Base-by-base conservation (phyloP, 1,284 basidiomycete genomes). In the Coniferiporia sulphurascens region DNA sequence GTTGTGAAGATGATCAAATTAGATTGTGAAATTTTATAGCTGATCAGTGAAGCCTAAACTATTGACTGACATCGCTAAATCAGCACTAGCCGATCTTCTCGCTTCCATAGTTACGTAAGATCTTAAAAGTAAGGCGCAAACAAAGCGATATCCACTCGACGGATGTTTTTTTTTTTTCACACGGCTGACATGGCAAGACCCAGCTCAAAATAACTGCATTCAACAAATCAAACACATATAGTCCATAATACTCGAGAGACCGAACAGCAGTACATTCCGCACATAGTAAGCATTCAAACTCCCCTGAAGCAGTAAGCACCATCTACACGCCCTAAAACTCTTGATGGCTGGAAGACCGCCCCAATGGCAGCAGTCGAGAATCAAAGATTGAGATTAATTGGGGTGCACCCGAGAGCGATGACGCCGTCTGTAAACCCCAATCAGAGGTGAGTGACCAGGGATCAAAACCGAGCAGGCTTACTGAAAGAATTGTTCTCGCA, bases 371-470 rank as follows among this genome's bases (percentile, higher is more conserved):
- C 27, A 27, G 27, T 27, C 27, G 27, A 27, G 27, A 27, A 27
- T 27, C 5, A 27, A 27, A 27, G 27, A 5, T 5, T 5, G 61
- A 73, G 38, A 15, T 60, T 58, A 56, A 72, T 55, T 7, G 70
- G 68, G 17, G 56, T 63, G 64, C 72, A 73, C 10, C 70, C 72
- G 52, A 69, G 9, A 51, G 66, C 62, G 54, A 73, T 54, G 27
- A 70, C 38, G 34, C 72, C 72, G 36, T 65, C 71, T 73, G 27
- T 21, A 13, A 15, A 19, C 1, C 4, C 38, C 15, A 3, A 48
- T 4, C 60, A 58, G 41, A 45, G 34, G 38, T 35, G n/a, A 59
- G 34, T 48, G 10, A 27, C 15, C 21, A 12, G 21, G 9, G 19
- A 15, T 12, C 4, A 55, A 17, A 17, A 51, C 41, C 7, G 19